Conservation (phyloP, 2,329 filamentous ascomycete genomes). For the Monilinia laxa region DNA sequence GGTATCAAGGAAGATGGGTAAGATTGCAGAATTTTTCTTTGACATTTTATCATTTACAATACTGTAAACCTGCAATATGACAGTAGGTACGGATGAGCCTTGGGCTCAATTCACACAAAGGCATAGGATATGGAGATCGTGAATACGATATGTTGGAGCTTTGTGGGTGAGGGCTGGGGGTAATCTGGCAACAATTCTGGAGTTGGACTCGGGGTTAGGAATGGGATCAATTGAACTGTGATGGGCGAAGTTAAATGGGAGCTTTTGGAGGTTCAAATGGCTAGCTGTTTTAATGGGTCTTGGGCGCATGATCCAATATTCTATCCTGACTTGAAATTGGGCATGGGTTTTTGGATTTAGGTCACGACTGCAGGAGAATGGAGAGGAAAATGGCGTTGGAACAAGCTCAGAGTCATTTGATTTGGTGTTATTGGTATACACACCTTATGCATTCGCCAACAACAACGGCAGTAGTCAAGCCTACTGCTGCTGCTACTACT, state of each 20-base stretch:
- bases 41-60: constrained; percentile 33
- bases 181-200: neutral
- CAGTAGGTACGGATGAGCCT: constrained; percentile 22
- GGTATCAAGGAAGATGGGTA: constrained; percentile 91
- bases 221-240: constrained; percentile 4
- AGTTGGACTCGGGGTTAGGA: constrained; percentile 5
- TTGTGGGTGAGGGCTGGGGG: neutral
- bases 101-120: neutral
- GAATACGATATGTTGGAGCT: constrained; percentile 3
- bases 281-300: constrained; percentile 4
- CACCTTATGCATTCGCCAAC: constrained; percentile 38
- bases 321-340: constrained; percentile 15
- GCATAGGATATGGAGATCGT: neutral
- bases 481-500: constrained; percentile 30
- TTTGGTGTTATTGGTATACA: constrained; percentile 19
- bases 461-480: constrained; percentile 41
- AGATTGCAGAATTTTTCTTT: constrained; percentile 48
- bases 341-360: constrained; percentile 15
- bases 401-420: constrained; percentile 22
- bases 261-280: neutral
- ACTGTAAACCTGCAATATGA: constrained; percentile 26
- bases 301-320: constrained; percentile 11
- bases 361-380: constrained; percentile 13
- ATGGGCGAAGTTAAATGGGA: constrained; percentile 10
- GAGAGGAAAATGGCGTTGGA: constrained; percentile 23